Conservation (phyloP, 2,329 filamentous ascomycete genomes). For the Verticillium isaacii region DNA sequence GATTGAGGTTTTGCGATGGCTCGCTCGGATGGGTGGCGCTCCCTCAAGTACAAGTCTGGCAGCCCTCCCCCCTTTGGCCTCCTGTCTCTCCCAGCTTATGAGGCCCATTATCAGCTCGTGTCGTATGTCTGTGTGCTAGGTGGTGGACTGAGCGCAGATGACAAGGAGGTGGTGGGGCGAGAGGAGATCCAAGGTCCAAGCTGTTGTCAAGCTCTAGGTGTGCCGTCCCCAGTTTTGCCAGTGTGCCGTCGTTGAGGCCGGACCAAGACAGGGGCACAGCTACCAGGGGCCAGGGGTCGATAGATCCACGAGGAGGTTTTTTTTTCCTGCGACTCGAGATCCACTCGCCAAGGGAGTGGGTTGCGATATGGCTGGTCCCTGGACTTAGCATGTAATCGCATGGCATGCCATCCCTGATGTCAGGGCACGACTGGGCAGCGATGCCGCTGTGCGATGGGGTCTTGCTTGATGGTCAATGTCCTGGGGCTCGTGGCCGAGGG, state of each 20-base stretch:
- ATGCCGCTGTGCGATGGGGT: not conserved
- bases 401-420: not conserved
- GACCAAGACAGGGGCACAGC: not conserved
- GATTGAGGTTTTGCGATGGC: not conserved
- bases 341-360: not conserved
- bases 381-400: not conserved
- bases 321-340: not conserved
- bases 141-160: not conserved
- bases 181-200: not conserved
- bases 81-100: constrained; percentile 1
- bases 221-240: not conserved
- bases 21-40: not conserved
- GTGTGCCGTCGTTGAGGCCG: not conserved
- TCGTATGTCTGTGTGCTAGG: not conserved
- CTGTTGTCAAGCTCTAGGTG: not conserved
- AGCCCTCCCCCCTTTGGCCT: not conserved
- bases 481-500: not conserved
- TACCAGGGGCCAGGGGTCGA: not conserved
- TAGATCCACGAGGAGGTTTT: not conserved
- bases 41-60: not conserved
- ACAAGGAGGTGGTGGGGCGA: not conserved
- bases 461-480: not conserved
- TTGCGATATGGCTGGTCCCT: not conserved
- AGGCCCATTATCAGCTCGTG: constrained; percentile 1
- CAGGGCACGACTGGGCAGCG: not conserved